Evolutionary conservation across 2,329 filamentous ascomycete genomes (phyloP), one percentile per base, ranked within the genome.

Genomic region (Colletotrichum destructivum): DNA sequence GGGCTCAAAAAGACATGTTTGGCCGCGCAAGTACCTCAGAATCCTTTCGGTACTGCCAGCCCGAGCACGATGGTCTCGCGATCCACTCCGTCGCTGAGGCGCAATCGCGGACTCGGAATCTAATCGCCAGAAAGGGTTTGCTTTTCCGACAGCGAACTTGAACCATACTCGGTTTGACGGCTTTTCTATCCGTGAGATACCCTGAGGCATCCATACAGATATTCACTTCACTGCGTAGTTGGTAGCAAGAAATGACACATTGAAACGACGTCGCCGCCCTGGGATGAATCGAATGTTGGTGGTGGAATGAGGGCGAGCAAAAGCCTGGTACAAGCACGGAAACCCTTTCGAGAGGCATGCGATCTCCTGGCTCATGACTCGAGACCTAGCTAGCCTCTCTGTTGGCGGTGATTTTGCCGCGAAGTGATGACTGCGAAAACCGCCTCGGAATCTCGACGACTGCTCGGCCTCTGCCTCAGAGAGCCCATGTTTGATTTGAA

Each of bases 301-400:
- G 3, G 51, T 54, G 11, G 51, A 54, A 31, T 35, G 11, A 21
- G 51, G 51, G 51, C 23, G 23, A 54, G 6, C 13, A 21, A 12
- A 31, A 35, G 42, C 42, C 51, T 54, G 7, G 51, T n/a, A 18
- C 23, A n/a, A 54, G 51, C 23, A 54, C 0, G 23, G 51, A 54
- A 54, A 54, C 51, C 51, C 21, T 31, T 54, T 54, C 5, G 23
- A 54, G 51, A n/a, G 8, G 12, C 6, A 23, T n/a, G 4, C 26
- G 15, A 18, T 54, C 51, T 54, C 51, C 13, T 54, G n/a, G 21
- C 47, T 51, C 23, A 54, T 54, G n/a, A 51, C 47, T 51, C n/a
- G n/a, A 51, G 47, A 23, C 47, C 18, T 51, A 3, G 42, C 42
- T 18, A 44, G 42, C 42, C 21, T 18, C 23, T 54, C 51, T 54